These are phyloP conservation scores for Candida silvicultrix DNA, from an alignment of 805 yeast species.

Conservation along the genomic window DNA sequence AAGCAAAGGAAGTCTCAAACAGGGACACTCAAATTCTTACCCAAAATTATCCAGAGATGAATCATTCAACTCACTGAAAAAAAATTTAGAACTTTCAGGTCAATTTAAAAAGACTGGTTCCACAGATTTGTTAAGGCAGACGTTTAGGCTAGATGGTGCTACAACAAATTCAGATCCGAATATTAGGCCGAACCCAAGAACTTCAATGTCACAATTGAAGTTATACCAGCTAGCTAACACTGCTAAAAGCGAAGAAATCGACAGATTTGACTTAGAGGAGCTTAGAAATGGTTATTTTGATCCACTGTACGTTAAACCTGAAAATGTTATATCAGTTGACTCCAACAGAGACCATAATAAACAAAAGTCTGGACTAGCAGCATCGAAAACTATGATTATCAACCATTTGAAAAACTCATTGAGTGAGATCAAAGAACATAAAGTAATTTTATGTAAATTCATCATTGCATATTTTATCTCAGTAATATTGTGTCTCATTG, in stretches of 20 bases:
- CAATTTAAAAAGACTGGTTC: constrained; percentile 3
- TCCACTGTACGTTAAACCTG: constrained; percentile 31
- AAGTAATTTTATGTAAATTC: constrained; percentile 20
- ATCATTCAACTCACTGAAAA: background rate
- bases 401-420: constrained; percentile 1
- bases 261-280: constrained; percentile 35
- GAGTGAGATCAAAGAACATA: constrained; percentile 11
- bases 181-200: constrained; percentile 18
- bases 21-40: background rate
- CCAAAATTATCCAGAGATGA: background rate
- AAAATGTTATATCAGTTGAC: background rate
- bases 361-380: too few species aligned
- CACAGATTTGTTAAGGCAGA: constrained; percentile 5
- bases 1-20: background rate
- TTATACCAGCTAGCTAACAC: constrained; percentile 21
- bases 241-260: constrained; percentile 18
- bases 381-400: too few species aligned
- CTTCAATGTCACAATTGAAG: constrained; percentile 30
- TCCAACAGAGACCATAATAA: too few species aligned
- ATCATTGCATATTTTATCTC: constrained; percentile 34
- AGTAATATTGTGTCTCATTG: constrained; percentile 31
- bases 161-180: constrained; percentile 4
- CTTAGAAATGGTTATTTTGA: constrained; percentile 44
- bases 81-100: background rate
- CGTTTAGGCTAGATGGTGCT: constrained; percentile 7